Evolutionary conservation across 805 yeast species (phyloP), one percentile per base, ranked within the genome.

Genomic region (Wickerhamomyces rabaulensis): DNA sequence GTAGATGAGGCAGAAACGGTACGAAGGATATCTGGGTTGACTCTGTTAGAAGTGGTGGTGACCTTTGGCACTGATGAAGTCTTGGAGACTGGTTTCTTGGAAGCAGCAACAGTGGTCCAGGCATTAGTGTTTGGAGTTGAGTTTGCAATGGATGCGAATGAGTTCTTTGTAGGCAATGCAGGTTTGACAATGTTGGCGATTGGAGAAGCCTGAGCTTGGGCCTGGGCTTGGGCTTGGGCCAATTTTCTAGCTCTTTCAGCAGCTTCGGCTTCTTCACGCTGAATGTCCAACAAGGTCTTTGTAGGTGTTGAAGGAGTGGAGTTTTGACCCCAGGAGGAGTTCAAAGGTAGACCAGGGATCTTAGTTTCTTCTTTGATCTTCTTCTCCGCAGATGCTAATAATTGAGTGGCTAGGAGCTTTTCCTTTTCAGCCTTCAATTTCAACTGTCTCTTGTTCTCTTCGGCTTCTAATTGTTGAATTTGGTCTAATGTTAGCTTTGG

Each of bases 261-360:
- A 23, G 67, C 67, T 31, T 62, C 65, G 7, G 64, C 75, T 61
- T 80, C 84, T 62, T 81, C 87, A 48, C 65, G 73, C 57, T 80
- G 84, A 50, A 82, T 80, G 46, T 82, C 86, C 12, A 79, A 80
- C 45, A 82, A 67, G 0, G 84, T 71, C 59, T 76, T 77, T 29
- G 65, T 63, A 27, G 78, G 75, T 13, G 59, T 58, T 3, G 60
- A 41, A 2, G 62, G 23, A 6, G 61, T 42, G 20, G 58, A 52
- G 19, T 56, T 36, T 13, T 52, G 35, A 25, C 72, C 75, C 76
- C 76, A 72, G 4, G 71, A 64, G 2, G 70, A 63, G 26, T 66
- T 53, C 7, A 58, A 54, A 39, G 70, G 61, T 42, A 67, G 60
- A 42, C 54, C 50, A 16, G 55, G 59, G 21, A 43, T 60, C 42